Base-by-base conservation (phyloP, 208 protist genomes). In the Histomonas meleagridis region DNA sequence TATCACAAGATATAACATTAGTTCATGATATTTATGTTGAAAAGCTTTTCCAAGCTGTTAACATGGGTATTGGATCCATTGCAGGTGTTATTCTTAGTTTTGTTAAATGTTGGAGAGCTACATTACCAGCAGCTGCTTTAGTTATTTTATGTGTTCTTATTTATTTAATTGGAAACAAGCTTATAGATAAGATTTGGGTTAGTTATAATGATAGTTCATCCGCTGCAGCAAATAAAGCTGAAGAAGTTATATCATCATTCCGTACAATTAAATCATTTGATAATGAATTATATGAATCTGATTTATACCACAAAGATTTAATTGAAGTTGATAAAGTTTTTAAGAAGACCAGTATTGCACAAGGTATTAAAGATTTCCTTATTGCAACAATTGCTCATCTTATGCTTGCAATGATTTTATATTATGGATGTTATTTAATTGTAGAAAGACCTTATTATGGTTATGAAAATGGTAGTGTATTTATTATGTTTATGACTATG, bases 231-330 rank as follows among this genome's bases (percentile, higher is more conserved):
- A 49, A 32, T 18, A 79, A 79, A 40, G 70, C 70, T n/a, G 70
- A 79, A 79, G 70, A 79, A 79, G 40, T 79, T 79, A 79, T 79
- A 14, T 49, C 70, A 51, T 35, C n/a, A n/a, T 79, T 79, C 40
- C 3, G 70, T 1, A 79, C 70, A 48, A 35, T 79, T 14, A 79
- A 79, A 51, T 35, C 70, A 23, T 79, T 79, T 28, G 70, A 79
- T 79, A 18, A 40, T 49, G 70, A 79, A 79, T 28, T 79, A 18
- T 21, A 51, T 1, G 70, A 79, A 79, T 79, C 40, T 28, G 70
- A 79, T 7, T 7, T n/a, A n/a, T 79, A 51, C 40, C 40, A 26
- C 32, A 51, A 79, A 18, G 18, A 3, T 18, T 40, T 79, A n/a
- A 40, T 46, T 79, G 70, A 35, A 21, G 21, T 79, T 18, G 40